Conservation (phyloP, 2,329 filamentous ascomycete genomes). For the Blumeriella jaapii region DNA sequence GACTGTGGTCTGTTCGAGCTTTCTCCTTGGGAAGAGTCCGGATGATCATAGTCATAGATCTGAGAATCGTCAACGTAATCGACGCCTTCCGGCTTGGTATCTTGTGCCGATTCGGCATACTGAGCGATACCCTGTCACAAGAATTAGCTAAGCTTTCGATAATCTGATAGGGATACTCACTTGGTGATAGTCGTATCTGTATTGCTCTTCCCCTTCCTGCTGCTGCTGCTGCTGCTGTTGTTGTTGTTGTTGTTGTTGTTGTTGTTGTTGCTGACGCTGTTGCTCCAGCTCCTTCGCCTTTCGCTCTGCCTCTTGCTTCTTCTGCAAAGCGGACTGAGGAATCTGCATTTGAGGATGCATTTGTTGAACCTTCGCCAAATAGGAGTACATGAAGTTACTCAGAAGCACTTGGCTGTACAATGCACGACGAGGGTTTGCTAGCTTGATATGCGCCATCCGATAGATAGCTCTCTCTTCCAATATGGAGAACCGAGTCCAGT, state of each 20-base stretch:
- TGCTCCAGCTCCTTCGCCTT: constrained; percentile 32
- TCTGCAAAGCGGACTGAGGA: constrained; percentile 65
- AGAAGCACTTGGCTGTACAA: constrained; percentile 90
- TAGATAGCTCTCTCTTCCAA: constrained; percentile 95
- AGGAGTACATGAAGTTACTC: constrained; percentile 99
- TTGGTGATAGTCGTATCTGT: constrained; percentile 29
- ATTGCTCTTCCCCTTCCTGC: constrained; percentile 24
- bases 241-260: constrained; percentile 1
- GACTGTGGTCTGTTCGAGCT: constrained; percentile 25
- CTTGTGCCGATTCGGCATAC: constrained; percentile 26
- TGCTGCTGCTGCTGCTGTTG: no score
- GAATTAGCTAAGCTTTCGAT: constrained; percentile 9
- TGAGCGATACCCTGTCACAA: constrained; percentile 25
- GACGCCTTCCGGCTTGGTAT: constrained; percentile 28
- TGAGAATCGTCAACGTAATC: constrained; percentile 37
- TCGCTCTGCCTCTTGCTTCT: constrained; percentile 48
- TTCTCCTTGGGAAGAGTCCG: constrained; percentile 24
- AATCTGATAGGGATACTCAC: constrained; percentile 15
- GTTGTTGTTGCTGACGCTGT: constrained; percentile 24
- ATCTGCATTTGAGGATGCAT: constrained; percentile 96
- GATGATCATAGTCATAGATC: constrained; percentile 38
- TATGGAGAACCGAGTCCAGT: constrained; percentile 91
- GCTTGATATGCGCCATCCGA: constrained; percentile 95
- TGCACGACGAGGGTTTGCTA: constrained; percentile 89
- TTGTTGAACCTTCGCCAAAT: constrained; percentile 94